A percentile compares a stretch with the other conserved stretches of the same genome.
These are phyloP conservation scores for Trichophyton schoenleinii DNA, from an alignment of 2,329 filamentous ascomycete species.

Conservation along the genomic window DNA sequence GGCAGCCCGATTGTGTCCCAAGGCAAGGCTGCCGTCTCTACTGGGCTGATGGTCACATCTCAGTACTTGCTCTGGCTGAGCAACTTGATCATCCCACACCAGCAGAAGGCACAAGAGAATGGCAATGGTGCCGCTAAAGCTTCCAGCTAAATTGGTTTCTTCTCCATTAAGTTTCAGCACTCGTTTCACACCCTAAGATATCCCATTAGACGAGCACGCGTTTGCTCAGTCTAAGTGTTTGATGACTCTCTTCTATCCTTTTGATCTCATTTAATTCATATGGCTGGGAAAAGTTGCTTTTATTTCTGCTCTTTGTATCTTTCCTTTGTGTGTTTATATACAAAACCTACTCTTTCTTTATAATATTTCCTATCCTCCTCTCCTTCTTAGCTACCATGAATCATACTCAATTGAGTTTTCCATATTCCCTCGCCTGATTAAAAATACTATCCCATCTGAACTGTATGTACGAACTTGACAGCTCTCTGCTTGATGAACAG, in stretches of 20 bases:
- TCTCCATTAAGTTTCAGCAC: neutral
- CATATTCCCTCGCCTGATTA: no score
- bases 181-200: neutral
- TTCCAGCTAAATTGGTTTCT: neutral
- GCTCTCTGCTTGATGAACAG: no score
- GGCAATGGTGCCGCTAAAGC: neutral
- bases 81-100: conserved; percentile 9
- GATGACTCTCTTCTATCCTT: neutral
- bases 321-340: conserved; percentile 1
- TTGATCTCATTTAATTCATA: neutral
- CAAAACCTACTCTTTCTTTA: neutral
- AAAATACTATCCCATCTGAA: no score
- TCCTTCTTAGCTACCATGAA: neutral
- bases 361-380: neutral
- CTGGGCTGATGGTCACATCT: conserved; percentile 52
- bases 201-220: neutral
- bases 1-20: conserved; percentile 49
- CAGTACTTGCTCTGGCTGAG: conserved; percentile 53
- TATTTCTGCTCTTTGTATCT: neutral
- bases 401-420: no score
- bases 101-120: conserved; percentile 6
- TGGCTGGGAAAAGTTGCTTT: neutral
- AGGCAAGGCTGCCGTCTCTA: conserved; percentile 58
- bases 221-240: neutral
- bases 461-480: no score